phyloP scores from a whole-genome alignment of 495 filamentous ascomycete genomes.

The Haplographium delicatum region DNA sequence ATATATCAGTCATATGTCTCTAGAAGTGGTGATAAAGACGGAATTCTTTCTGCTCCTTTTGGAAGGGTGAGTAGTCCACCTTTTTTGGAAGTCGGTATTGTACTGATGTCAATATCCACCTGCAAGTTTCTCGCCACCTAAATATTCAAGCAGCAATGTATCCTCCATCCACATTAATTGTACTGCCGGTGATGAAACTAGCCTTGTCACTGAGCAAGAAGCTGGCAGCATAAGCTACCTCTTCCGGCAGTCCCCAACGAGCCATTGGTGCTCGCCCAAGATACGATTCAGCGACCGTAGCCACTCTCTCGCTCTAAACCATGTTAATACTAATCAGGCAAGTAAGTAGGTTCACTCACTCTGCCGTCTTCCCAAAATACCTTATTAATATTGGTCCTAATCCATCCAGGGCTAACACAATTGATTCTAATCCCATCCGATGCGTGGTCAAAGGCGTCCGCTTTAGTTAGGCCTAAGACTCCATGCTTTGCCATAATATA shows the following conservation, averaged over 20 bases:
- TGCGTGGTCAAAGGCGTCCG: slow-evolving; percentile 59
- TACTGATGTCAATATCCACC: neutral
- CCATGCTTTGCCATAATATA: slow-evolving; percentile 23
- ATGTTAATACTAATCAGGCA: neutral
- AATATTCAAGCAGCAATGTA: neutral
- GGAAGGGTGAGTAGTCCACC: too few species aligned
- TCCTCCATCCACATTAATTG: slow-evolving; percentile 21
- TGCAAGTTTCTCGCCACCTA: neutral
- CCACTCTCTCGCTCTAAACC: neutral
- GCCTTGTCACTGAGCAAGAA: slow-evolving; percentile 25
- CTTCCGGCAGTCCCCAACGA: slow-evolving; percentile 18
- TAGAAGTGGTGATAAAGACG: too few species aligned
- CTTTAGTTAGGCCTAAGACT: slow-evolving; percentile 51
- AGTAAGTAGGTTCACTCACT: too few species aligned
- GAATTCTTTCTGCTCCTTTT: too few species aligned
- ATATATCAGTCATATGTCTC: too few species aligned
- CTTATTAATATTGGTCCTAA: neutral
- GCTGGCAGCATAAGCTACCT: slow-evolving; percentile 16
- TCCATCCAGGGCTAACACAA: slow-evolving; percentile 35
- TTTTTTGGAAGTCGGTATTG: neutral
- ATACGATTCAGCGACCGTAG: too few species aligned
- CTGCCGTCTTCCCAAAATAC: too few species aligned
- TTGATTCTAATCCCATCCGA: slow-evolving; percentile 59
- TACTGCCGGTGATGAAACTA: slow-evolving; percentile 16
- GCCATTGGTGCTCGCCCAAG: slow-evolving; percentile 19